These are phyloP conservation scores for Fusarium mundagurra DNA, from an alignment of 2,329 filamentous ascomycete genomes.

Conservation along the genomic window DNA sequence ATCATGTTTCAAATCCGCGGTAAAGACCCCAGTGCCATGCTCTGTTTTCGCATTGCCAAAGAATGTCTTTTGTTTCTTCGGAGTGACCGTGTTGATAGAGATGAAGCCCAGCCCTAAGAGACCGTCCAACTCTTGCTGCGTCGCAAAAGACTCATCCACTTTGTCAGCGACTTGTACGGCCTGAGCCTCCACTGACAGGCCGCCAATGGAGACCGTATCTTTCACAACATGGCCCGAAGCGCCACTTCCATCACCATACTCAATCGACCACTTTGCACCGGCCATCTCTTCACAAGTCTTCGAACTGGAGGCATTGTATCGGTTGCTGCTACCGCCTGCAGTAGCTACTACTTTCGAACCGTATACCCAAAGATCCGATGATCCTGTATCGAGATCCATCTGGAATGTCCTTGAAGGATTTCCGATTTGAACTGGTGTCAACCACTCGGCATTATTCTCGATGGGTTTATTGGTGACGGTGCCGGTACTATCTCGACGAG, in stretches of 20 bases:
- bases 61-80: slow-evolving; percentile 55
- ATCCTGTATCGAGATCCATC: slow-evolving; percentile 58
- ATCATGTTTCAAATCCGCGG: slow-evolving; percentile 70
- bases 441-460: slow-evolving; percentile 49
- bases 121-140: slow-evolving; percentile 53
- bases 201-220: slow-evolving; percentile 55
- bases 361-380: slow-evolving; percentile 60
- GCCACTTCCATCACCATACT: slow-evolving; percentile 57
- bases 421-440: slow-evolving; percentile 54
- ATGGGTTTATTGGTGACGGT: slow-evolving; percentile 44
- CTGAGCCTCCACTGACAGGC: slow-evolving; percentile 52
- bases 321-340: slow-evolving; percentile 49
- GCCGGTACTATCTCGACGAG: slow-evolving; percentile 42
- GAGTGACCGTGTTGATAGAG: slow-evolving; percentile 54
- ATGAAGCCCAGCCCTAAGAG: slow-evolving; percentile 57
- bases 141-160: slow-evolving; percentile 53
- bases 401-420: slow-evolving; percentile 54
- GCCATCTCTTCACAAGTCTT: slow-evolving; percentile 50
- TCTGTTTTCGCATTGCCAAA: slow-evolving; percentile 46
- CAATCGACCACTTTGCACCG: slow-evolving; percentile 54
- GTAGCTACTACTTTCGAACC: slow-evolving; percentile 56
- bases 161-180: slow-evolving; percentile 56
- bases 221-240: slow-evolving; percentile 55
- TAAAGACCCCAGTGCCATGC: slow-evolving; percentile 63
- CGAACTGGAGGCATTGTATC: slow-evolving; percentile 52